Conservation (phyloP, 2,329 filamentous ascomycete genomes). For the Tolypocladium endophyticum region DNA sequence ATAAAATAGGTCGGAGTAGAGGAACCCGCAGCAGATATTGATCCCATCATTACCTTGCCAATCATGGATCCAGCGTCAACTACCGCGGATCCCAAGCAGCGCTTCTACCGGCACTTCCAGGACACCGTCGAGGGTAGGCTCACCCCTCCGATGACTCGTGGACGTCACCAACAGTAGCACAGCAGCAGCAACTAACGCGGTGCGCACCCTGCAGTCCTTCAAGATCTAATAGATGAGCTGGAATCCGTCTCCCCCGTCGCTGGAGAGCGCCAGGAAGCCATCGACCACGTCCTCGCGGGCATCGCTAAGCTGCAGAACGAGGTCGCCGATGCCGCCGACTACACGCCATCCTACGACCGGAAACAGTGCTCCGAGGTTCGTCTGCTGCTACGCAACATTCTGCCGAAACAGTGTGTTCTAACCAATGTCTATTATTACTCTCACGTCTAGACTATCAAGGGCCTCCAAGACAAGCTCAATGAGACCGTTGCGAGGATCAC, state of each 20-base stretch:
- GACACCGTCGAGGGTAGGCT: slow-evolving; percentile 57
- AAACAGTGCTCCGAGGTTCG: slow-evolving; percentile 69
- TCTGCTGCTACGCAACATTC: background rate
- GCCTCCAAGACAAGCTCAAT: slow-evolving; percentile 67
- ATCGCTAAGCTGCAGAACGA: slow-evolving; percentile 75
- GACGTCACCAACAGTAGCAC: background rate
- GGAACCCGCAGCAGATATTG: background rate
- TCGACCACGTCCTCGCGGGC: slow-evolving; percentile 67
- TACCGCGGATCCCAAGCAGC: slow-evolving; percentile 48
- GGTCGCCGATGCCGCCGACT: slow-evolving; percentile 72
- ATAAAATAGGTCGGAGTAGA: background rate
- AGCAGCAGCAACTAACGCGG: background rate
- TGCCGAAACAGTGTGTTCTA: background rate
- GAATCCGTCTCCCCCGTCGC: slow-evolving; percentile 48
- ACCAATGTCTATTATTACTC: background rate
- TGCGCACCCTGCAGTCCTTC: slow-evolving; percentile 46
- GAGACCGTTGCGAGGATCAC: slow-evolving; percentile 56
- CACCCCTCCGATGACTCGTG: background rate
- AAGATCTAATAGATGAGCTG: slow-evolving; percentile 64
- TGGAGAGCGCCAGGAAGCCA: slow-evolving; percentile 69
- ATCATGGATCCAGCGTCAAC: background rate
- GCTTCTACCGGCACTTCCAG: slow-evolving; percentile 78
- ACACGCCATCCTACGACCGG: slow-evolving; percentile 82
- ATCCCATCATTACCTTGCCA: background rate
- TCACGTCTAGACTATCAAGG: slow-evolving; percentile 58